Base-by-base conservation (phyloP, 805 yeast species). In the Nakazawaea holstii region DNA sequence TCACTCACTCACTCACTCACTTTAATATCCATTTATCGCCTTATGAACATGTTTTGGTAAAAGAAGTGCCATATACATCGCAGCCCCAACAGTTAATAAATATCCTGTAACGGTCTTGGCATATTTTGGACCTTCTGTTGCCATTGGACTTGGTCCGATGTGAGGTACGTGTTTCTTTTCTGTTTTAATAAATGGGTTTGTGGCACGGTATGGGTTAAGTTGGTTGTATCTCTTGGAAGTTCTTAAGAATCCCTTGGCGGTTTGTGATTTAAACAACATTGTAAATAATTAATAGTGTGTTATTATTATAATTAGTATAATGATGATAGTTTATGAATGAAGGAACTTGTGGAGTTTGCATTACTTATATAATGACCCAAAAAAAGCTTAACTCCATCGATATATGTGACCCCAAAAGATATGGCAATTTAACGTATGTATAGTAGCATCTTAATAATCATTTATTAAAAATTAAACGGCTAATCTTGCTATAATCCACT, bases 1-100 rank as follows among this genome's bases (percentile, higher is more conserved):
- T 20, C 24, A 20, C 24, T 30, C 9, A 30, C 28, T 7, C 5
- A 3, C 5, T 20, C 24, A 20, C 24, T 30, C 9, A 30, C 28
- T 7, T 41, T 27, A 43, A 27, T 43, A 43, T 8, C 35, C 30
- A 35, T 43, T 43, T 8, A 43, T 27, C 31, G 27, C 4, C 11
- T 43, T 24, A 26, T 43, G 40, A 6, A 45, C 40, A 14, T 15
- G 30, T 35, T 35, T 45, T 33, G 48, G 48, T 27, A 45, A 20
- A 5, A 32, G 35, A n/a, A 29, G 14, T 10, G 32, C 13, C 33
- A 38, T 11, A 15, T 17, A 39, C n/a, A 27, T 13, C 8, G 15
- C 9, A 8, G 15, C 5, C 11, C 48, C 29, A 13, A 24, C 37
- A 11, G 37, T 32, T 10, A 30, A 26, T 35, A 45, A 33, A 39